Evolutionary conservation across 805 yeast genomes (phyloP), one percentile per base, ranked within the genome.

Genomic region (Starmerella floris): DNA sequence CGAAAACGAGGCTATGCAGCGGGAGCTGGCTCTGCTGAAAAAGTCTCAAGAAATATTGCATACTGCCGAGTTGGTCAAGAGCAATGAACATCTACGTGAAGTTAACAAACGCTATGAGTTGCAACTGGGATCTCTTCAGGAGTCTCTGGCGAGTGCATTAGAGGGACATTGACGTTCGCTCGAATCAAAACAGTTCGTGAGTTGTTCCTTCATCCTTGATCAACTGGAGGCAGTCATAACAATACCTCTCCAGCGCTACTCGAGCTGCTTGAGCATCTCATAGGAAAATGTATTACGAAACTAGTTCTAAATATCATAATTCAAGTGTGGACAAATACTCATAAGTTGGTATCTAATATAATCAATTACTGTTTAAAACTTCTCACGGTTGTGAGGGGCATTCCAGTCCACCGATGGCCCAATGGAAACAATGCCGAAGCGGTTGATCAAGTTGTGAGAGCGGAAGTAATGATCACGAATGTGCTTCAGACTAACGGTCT

Each of bases 381-480:
- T 35, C 38, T 45, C 52, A 19, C 57, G 51, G 39, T 43, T 39
- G 30, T 30, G 45, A 11, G 56, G 55, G 23, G 34, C 43, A 5
- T 19, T 40, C 53, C 55, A 53, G 46, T 53, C 53, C 23, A 50
- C 41, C 8, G 77, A 54, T 17, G 97, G 97, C 2, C 97, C 97
- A 28, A 79, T 53, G 3, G 97, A 94, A 2, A 95, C 80, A 50
- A 91, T 80, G 2, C 79, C 77, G 48, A 68, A 63, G 3, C 94
- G 95, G 58, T 88, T 91, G 60, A 84, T 79, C 38, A 71, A 72
- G 33, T 72, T 58, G 59, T 87, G 96, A 22, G 91, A 77, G 62
- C 80, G 79, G 35, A 95, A 85, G 66, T 88, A 88, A 64, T 87
- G 96, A 55, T 69, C 67, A 62, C 87, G 88, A 66, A 88, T 87